Evolutionary conservation across 371 early-diverging fungal species (phyloP), one percentile per base, ranked within the genome.

Genomic region (Umbelopsis sp.): DNA sequence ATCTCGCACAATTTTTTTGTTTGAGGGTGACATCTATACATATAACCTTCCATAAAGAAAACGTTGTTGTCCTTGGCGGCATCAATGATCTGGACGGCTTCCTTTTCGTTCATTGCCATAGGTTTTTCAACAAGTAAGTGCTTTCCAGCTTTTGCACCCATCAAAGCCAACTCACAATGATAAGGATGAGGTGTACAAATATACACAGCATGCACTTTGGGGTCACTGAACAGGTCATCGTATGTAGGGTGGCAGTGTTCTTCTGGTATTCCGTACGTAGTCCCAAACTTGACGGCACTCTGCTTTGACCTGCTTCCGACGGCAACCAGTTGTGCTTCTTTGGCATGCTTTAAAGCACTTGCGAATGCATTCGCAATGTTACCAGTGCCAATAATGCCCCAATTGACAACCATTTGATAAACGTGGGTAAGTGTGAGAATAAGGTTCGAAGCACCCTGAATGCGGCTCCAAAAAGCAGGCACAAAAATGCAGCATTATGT

Each of bases 101-200:
- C 81, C 0, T 22, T 32, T 32, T 77, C 76, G 65, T 72, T 80
- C 76, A 81, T 79, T 11, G 81, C 79, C 73, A 84, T 76, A 9
- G 86, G 86, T 41, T 86, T 86, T 53, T 86, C 86, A 22, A 79
- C 73, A 29, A 86, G 71, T 50, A 83, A 74, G 53, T 84, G 80
- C 48, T 86, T 86, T 32, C 75, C 73, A 16, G 77, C 74, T 14
- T 78, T 67, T 0, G 76, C 76, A 0, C 80, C 70, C 8, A 62
- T 69, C 0, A 76, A 45, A 29, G 83, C 79, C 20, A 83, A 64
- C 10, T 76, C 79, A 44, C 67, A 76, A 67, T 86, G 86, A 6
- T 77, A 71, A 35, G 81, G 82, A 45, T 83, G 81, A 24, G 85
- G 86, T 1, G 83, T 78, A 16, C 74, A 74, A 24, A 86, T 79